phyloP scores from a whole-genome alignment of 441 rosid genomes.

The Theobroma grandiflorum region DNA sequence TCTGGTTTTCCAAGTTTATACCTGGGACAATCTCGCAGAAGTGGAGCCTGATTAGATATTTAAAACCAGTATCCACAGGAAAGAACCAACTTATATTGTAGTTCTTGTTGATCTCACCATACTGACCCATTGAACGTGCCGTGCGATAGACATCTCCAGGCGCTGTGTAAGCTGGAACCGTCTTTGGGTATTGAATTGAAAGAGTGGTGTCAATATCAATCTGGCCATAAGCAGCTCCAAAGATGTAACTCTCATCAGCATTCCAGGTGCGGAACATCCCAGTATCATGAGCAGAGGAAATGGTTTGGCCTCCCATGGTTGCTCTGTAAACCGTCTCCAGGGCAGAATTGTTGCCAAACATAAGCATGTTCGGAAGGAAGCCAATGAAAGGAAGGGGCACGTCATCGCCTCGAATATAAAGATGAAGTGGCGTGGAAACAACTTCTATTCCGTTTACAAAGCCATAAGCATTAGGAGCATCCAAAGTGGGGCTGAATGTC shows the following conservation, averaged over 20 bases:
- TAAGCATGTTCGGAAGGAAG: too few species aligned
- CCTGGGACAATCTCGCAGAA: conserved; percentile 34
- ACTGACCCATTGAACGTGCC: conserved; percentile 26
- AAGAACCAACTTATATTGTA: conserved; percentile 36
- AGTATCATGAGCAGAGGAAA: not conserved
- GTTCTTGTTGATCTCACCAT: conserved; percentile 21
- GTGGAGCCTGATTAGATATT: conserved; percentile 40
- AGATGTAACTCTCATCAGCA: conserved; percentile 30
- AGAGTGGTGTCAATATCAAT: not conserved
- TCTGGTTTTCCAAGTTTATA: conserved; percentile 12
- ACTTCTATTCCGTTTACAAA: conserved; percentile 38
- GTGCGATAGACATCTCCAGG: conserved; percentile 22
- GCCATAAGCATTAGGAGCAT: conserved; percentile 24
- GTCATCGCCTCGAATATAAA: conserved; percentile 1
- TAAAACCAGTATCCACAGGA: conserved; percentile 34
- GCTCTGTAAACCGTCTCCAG: conserved; percentile 37
- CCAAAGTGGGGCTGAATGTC: conserved; percentile 29
- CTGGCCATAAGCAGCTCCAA: conserved; percentile 11
- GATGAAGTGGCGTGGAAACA: conserved; percentile 27
- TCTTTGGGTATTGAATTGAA: not conserved
- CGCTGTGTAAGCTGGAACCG: conserved; percentile 24
- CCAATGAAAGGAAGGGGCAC: conserved; percentile 4
- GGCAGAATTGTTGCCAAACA: not conserved
- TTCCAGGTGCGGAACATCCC: conserved; percentile 24
- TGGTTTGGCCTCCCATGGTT: conserved; percentile 21